Evolutionary conservation across 2,329 filamentous ascomycete genomes (phyloP).

Genomic region (Daldinia sp.): DNA sequence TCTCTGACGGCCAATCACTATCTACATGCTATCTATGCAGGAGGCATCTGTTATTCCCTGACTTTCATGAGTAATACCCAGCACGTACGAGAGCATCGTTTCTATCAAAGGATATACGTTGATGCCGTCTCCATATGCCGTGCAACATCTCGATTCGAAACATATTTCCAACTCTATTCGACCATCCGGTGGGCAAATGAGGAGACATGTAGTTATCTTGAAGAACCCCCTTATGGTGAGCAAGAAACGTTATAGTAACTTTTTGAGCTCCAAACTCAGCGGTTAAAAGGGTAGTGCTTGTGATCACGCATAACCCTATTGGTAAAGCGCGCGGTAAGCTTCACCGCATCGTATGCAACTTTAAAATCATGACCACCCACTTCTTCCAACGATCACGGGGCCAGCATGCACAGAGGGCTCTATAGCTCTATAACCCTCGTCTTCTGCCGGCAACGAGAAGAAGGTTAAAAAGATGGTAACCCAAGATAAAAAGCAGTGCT

Average conservation of each 20-base stretch:
- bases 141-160: constrained; percentile 14
- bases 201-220: neutral
- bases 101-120: neutral
- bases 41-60: neutral
- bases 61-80: neutral
- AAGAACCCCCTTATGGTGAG: neutral
- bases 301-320: constrained; percentile 3
- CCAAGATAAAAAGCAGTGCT: constrained; percentile 6
- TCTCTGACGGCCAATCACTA: neutral
- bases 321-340: constrained; percentile 6
- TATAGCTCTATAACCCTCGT: constrained; percentile 23
- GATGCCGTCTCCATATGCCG: constrained; percentile 2
- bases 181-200: neutral
- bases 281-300: neutral
- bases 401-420: constrained; percentile 24
- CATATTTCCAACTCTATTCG: constrained; percentile 5
- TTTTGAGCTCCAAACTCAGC: constrained; percentile 10
- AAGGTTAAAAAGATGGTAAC: constrained; percentile 6
- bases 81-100: neutral
- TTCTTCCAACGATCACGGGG: constrained; percentile 20
- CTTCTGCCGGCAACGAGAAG: constrained; percentile 2
- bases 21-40: too few relatives aligned
- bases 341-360: neutral
- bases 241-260: constrained; percentile 8
- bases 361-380: constrained; percentile 3